Percentiles rank a stretch among this genome's conserved stretches.
Conservation (phyloP, 2,329 filamentous ascomycete genomes). For the Leptographium flavum region DNA sequence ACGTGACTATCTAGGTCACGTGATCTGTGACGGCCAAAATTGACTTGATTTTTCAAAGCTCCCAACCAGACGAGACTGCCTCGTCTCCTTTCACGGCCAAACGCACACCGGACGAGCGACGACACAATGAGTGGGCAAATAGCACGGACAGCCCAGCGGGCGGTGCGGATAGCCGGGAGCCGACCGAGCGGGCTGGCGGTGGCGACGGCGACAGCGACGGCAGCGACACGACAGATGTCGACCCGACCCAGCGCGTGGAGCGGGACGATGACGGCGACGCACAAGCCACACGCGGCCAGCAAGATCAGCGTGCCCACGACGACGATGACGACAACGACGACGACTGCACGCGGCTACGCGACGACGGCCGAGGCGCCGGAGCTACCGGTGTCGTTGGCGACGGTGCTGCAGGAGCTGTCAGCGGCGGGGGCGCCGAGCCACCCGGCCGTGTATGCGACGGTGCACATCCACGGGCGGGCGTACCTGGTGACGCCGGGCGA, state of each 20-base stretch:
- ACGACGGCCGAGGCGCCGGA: neutral
- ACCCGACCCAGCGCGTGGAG: no score
- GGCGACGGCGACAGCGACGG: no score
- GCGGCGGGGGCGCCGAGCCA: slow-evolving; percentile 1
- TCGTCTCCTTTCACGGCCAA: neutral
- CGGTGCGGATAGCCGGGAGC: neutral
- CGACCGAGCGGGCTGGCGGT: no score
- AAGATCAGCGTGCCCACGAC: no score
- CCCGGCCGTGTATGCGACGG: slow-evolving; percentile 45
- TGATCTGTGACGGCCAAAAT: no score
- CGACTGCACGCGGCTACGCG: neutral
- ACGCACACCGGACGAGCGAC: neutral
- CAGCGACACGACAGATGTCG: no score
- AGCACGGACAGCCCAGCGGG: neutral
- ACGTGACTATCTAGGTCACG: no score
- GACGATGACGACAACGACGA: no score
- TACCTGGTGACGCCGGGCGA: slow-evolving; percentile 72
- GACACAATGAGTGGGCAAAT: neutral
- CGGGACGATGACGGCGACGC: no score
- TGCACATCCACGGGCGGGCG: slow-evolving; percentile 65
- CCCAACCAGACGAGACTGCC: neutral
- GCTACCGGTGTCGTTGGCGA: neutral
- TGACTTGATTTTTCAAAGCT: no score
- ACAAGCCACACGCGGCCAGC: no score
- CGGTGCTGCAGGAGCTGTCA: neutral